These are phyloP conservation scores for Phytophthora citricola DNA, from an alignment of 352 stramenopile genomes.

Conservation along the genomic window DNA sequence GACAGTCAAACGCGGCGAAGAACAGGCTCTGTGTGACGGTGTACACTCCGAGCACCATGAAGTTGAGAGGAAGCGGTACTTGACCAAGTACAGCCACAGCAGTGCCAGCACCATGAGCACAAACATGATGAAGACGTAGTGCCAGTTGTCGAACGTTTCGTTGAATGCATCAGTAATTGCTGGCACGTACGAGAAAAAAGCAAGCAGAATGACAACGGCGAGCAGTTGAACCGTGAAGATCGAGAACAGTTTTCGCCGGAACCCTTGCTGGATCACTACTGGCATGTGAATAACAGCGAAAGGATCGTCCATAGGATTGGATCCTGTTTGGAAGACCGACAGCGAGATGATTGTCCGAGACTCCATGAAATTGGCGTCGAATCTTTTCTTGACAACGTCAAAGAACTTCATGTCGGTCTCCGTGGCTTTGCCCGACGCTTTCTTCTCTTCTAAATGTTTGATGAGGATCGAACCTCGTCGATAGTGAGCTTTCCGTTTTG, in stretches of 20 bases:
- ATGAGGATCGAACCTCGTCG: constrained; percentile 76
- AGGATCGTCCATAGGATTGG: constrained; percentile 74
- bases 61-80: constrained; percentile 79
- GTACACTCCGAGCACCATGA: constrained; percentile 63
- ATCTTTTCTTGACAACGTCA: constrained; percentile 75
- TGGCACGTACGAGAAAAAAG: constrained; percentile 53
- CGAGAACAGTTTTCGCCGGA: constrained; percentile 77
- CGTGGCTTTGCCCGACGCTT: constrained; percentile 58
- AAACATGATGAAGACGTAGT: constrained; percentile 63
- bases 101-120: constrained; percentile 62
- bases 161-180: constrained; percentile 39
- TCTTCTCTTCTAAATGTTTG: constrained; percentile 74
- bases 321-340: constrained; percentile 77
- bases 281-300: constrained; percentile 80
- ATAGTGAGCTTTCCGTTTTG: constrained; percentile 59
- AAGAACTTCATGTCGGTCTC: constrained; percentile 87
- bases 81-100: constrained; percentile 76
- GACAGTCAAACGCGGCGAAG: constrained; percentile 59
- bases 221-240: constrained; percentile 80
- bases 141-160: constrained; percentile 49
- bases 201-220: constrained; percentile 53
- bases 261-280: constrained; percentile 74
- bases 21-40: constrained; percentile 69
- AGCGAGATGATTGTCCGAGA: constrained; percentile 80
- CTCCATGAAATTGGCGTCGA: constrained; percentile 77